Conservation (phyloP, 495 filamentous ascomycete genomes). For the Hyaloscypha hepaticicola region DNA sequence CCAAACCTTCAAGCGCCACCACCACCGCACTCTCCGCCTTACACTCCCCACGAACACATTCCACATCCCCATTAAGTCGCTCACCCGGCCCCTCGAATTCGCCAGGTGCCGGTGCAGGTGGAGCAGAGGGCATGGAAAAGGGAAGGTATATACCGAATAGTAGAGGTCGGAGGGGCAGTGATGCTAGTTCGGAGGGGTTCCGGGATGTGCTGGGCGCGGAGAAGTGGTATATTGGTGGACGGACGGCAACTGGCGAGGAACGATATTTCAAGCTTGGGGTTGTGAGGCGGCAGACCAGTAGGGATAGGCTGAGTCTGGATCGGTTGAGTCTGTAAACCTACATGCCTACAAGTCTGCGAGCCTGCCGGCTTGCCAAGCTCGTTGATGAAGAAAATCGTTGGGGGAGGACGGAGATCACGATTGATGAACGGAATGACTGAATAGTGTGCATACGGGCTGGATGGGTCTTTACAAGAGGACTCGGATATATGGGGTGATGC, state of each 20-base stretch:
- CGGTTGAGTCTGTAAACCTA: constrained; percentile 50
- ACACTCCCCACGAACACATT: constrained; percentile 30
- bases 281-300: constrained; percentile 53
- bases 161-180: constrained; percentile 63
- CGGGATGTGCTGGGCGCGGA: constrained; percentile 73
- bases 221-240: constrained; percentile 87
- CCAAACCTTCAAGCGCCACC: constrained; percentile 23
- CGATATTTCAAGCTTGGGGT: constrained; percentile 73
- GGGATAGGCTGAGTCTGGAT: constrained; percentile 56
- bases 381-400: background rate
- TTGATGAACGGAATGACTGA: background rate
- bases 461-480: constrained; percentile 1
- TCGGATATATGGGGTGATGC: background rate
- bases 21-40: constrained; percentile 26
- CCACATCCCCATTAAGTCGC: constrained; percentile 25
- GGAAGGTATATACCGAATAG: constrained; percentile 20
- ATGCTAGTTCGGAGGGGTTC: constrained; percentile 76
- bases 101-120: background rate
- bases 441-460: background rate
- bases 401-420: background rate
- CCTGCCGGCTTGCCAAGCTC: background rate
- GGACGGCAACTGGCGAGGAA: constrained; percentile 83
- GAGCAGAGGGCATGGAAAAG: background rate
- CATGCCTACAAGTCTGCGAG: background rate
- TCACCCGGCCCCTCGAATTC: constrained; percentile 21